Base-by-base conservation (phyloP, 2,329 filamentous ascomycete genomes). In the Sarocladiaceae sp. region DNA sequence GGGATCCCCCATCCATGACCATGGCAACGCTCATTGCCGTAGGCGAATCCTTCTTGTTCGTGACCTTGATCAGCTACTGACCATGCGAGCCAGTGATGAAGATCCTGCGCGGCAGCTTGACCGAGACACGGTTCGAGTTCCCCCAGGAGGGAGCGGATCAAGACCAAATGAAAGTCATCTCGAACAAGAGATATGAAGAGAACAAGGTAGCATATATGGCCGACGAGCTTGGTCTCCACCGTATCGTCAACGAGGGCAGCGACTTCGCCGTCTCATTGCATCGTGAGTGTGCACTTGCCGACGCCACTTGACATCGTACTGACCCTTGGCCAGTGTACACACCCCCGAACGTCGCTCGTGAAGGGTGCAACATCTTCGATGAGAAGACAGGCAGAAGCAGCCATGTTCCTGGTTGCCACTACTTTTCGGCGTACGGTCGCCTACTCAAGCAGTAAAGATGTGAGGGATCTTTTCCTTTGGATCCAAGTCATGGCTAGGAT, bases 121-220 rank as follows among this genome's bases (percentile, higher is more conserved):
- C 80, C 54, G 90, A 96, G 68, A 90, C 86, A 15, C 77, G 87
- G 48, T 95, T 88, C 63, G 74, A 76, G 43, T 89, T 85, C 67
- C 89, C 89, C 1, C 64, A 71, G 40, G 67, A 73, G 40, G 68
- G 69, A 5, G 80, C 82, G 4, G 15, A 41, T 12, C 21, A 18
- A 18, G 23, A 41, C 18, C 10, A 27, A 41, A 81, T 85, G 63
- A 59, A 69, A 48, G 63, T 85, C 46, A 83, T 81, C 51, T 82
- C 78, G 34, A 77, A 87, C 56, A 85, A 77, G 31, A 74, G 72
- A 33, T 85, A 88, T 57, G 67, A 71, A 41, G 72, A 83, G 58
- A 83, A 91, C 51, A 70, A 84, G 50, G 88, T 95, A 31, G 83
- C 88, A 7, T 95, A 95, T 64, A 95, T 96, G 83, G 85, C 87